Percentiles rank a stretch among this genome's conserved stretches.
These are phyloP conservation scores for Aphanomyces astaci DNA, from an alignment of 352 stramenopile genomes.

Conservation along the genomic window DNA sequence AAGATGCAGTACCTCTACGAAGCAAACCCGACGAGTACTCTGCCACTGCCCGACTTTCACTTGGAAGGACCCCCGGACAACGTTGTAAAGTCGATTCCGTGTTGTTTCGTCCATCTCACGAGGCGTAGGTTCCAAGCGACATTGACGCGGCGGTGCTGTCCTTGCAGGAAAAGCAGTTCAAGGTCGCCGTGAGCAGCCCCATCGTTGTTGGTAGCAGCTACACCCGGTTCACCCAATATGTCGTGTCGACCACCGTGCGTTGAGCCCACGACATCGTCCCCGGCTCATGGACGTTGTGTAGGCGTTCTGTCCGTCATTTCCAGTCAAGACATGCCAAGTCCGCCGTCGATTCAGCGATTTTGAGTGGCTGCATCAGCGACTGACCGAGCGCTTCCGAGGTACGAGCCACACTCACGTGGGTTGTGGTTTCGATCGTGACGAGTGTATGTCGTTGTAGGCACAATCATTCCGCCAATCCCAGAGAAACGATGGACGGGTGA, in stretches of 20 bases:
- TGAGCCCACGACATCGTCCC: neutral
- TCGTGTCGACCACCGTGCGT: slow-evolving; percentile 76
- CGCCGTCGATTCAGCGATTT: slow-evolving; percentile 86
- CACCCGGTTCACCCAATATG: slow-evolving; percentile 80
- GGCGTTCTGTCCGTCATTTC: slow-evolving; percentile 62
- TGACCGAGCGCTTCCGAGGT: slow-evolving; percentile 75
- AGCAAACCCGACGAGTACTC: slow-evolving; percentile 34
- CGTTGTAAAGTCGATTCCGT: slow-evolving; percentile 34
- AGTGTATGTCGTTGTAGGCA: slow-evolving; percentile 34
- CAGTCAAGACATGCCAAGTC: slow-evolving; percentile 61
- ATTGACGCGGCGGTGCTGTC: slow-evolving; percentile 24
- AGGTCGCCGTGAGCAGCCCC: slow-evolving; percentile 66
- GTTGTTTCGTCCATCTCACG: neutral
- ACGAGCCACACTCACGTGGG: neutral
- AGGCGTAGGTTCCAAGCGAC: neutral
- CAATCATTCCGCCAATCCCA: slow-evolving; percentile 82
- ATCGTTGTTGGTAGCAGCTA: slow-evolving; percentile 74
- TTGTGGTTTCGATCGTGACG: neutral
- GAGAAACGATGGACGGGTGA: slow-evolving; percentile 69
- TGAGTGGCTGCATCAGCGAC: slow-evolving; percentile 78
- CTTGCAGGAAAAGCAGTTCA: slow-evolving; percentile 50
- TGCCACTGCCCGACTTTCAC: slow-evolving; percentile 73
- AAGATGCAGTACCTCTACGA: slow-evolving; percentile 79
- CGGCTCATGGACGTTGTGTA: slow-evolving; percentile 22
- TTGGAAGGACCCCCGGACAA: slow-evolving; percentile 72